phyloP scores from a whole-genome alignment of 371 early-diverging fungal genomes.

The Lichtheimia corymbifera region DNA sequence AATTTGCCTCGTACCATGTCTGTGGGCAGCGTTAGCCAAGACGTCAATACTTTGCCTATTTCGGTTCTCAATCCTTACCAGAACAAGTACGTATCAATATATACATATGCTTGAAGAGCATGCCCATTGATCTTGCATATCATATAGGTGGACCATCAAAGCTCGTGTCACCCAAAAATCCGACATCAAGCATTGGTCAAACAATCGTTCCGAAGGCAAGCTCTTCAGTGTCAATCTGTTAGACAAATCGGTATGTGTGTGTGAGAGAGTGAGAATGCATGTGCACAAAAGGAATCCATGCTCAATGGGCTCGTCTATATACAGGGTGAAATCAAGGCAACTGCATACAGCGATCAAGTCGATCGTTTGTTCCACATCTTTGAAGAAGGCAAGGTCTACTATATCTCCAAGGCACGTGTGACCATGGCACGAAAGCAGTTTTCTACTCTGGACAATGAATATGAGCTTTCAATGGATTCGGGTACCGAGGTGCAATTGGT shows the following conservation, averaged over 20 bases:
- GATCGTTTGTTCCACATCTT: constrained; percentile 70
- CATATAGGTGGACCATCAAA: constrained; percentile 83
- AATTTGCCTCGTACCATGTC: neutral
- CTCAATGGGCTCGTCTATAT: neutral
- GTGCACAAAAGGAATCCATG: neutral
- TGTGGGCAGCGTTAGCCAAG: neutral
- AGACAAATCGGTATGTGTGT: constrained; percentile 73
- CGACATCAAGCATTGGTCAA: constrained; percentile 81
- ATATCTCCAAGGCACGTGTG: constrained; percentile 80
- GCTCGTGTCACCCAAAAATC: constrained; percentile 87
- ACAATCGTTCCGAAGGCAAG: constrained; percentile 80
- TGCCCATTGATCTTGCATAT: neutral
- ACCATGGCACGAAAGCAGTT: constrained; percentile 89
- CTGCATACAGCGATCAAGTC: constrained; percentile 84
- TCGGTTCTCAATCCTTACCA: constrained; percentile 76
- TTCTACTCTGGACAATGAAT: constrained; percentile 82
- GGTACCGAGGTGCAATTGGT: constrained; percentile 64
- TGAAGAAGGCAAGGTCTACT: constrained; percentile 82
- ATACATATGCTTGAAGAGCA: neutral
- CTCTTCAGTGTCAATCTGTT: constrained; percentile 88
- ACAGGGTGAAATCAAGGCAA: constrained; percentile 89
- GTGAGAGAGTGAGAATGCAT: neutral
- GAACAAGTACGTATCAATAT: constrained; percentile 53
- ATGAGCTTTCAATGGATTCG: constrained; percentile 87
- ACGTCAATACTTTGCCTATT: constrained; percentile 42